Evolutionary conservation across 1,284 basidiomycete species (phyloP).

Genomic region (Polyporus tsugae): DNA sequence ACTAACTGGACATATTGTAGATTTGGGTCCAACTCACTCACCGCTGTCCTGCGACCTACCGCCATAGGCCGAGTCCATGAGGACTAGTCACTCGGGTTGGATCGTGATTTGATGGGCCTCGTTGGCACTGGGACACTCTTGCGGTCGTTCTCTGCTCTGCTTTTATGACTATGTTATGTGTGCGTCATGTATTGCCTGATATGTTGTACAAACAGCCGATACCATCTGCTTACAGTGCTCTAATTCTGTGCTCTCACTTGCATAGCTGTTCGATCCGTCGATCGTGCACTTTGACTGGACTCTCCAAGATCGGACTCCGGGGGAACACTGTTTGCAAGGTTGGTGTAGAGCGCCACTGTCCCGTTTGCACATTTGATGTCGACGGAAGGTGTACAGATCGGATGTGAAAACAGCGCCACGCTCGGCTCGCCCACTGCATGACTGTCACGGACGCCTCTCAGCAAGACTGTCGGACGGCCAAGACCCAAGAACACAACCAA

Average conservation of each 20-base stretch:
- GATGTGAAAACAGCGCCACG: too few relatives aligned
- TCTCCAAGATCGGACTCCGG: not conserved
- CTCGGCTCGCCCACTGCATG: too few relatives aligned
- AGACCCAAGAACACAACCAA: too few relatives aligned
- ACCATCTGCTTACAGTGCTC: not conserved
- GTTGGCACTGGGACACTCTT: not conserved
- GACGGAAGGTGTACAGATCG: too few relatives aligned
- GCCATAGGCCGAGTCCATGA: not conserved
- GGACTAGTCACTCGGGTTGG: not conserved
- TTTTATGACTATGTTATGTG: constrained; percentile 4
- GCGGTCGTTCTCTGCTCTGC: not conserved
- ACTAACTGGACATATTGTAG: not conserved
- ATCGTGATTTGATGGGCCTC: not conserved
- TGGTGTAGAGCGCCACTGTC: too few relatives aligned
- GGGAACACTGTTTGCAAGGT: too few relatives aligned
- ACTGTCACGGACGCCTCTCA: too few relatives aligned
- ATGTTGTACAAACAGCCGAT: constrained; percentile 1
- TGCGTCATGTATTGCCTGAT: not conserved
- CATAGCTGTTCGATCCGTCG: not conserved
- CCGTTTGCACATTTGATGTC: too few relatives aligned
- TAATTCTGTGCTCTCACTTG: not conserved
- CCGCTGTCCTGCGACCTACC: not conserved
- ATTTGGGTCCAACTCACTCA: not conserved
- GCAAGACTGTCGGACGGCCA: too few relatives aligned
- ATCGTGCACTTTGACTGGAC: not conserved